phyloP scores from a whole-genome alignment of 495 filamentous ascomycete genomes.

The Annulohypoxylon nitens region DNA sequence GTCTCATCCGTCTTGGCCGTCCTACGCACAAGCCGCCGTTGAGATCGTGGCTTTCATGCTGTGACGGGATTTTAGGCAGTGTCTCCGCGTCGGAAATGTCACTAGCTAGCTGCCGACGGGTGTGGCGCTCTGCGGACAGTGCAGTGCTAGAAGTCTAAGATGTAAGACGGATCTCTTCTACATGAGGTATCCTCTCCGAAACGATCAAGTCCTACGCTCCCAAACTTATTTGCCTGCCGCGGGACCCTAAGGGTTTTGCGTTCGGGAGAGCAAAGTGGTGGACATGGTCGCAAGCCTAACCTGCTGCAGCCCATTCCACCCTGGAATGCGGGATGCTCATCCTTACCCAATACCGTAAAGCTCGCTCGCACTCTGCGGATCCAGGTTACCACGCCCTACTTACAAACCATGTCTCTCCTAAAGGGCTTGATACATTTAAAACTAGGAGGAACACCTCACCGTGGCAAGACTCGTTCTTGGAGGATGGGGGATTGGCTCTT shows the following conservation, averaged over 20 bases:
- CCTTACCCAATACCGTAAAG: constrained; percentile 40
- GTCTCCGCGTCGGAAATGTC: neutral
- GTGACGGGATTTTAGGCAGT: neutral
- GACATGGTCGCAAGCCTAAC: constrained; percentile 22
- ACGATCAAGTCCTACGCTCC: constrained; percentile 5
- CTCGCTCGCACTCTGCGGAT: constrained; percentile 7
- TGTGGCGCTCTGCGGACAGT: constrained; percentile 17
- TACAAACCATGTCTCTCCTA: constrained; percentile 3
- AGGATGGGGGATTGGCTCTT: constrained; percentile 23
- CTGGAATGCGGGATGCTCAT: constrained; percentile 31
- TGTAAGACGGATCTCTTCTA: constrained; percentile 20
- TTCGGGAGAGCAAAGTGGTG: constrained; percentile 6
- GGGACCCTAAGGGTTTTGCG: constrained; percentile 16
- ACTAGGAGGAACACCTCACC: constrained; percentile 26
- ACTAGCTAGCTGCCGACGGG: constrained; percentile 13
- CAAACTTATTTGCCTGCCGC: neutral
- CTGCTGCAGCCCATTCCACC: constrained; percentile 30
- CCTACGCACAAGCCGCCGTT: neutral
- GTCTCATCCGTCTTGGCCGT: neutral
- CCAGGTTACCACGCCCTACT: constrained; percentile 32
- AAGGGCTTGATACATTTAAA: constrained; percentile 33
- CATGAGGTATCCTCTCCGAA: neutral
- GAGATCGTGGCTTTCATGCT: neutral
- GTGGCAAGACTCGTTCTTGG: neutral
- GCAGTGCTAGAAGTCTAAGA: constrained; percentile 9